Conservation (phyloP, 2,329 filamentous ascomycete genomes). For the Aspergillus unguis region DNA sequence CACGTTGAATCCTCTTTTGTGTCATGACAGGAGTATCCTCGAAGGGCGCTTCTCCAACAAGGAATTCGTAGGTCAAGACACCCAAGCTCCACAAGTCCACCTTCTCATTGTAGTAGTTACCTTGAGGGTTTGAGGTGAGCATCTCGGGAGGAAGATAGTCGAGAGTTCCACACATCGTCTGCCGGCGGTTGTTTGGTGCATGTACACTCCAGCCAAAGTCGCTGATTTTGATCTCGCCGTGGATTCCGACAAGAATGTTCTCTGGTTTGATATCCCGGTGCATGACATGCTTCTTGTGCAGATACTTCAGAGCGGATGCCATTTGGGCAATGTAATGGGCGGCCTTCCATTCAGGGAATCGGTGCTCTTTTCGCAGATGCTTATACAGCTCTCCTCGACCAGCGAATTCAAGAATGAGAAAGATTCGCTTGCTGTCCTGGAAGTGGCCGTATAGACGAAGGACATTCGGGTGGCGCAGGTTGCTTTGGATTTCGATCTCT, state of each 20-base stretch:
- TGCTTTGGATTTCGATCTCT: slow-evolving; percentile 87
- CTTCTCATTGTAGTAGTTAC: slow-evolving; percentile 92
- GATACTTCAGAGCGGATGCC: slow-evolving; percentile 82
- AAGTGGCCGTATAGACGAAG: slow-evolving; percentile 82
- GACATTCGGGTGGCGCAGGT: slow-evolving; percentile 82
- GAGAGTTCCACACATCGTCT: slow-evolving; percentile 95
- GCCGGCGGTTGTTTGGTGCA: slow-evolving; percentile 86
- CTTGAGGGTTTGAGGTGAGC: slow-evolving; percentile 74
- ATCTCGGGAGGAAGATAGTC: slow-evolving; percentile 99
- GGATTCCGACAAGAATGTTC: slow-evolving; percentile 92
- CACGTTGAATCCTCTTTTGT: slow-evolving; percentile 78
- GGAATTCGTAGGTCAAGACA: slow-evolving; percentile 91
- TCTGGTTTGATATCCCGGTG: slow-evolving; percentile 97
- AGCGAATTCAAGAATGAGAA: slow-evolving; percentile 82
- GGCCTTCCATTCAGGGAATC: slow-evolving; percentile 81
- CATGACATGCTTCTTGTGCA: slow-evolving; percentile 96
- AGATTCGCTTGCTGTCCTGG: slow-evolving; percentile 83
- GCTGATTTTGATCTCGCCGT: slow-evolving; percentile 97
- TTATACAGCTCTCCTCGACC: slow-evolving; percentile 86
- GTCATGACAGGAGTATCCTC: slow-evolving; percentile 96
- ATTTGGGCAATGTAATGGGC: slow-evolving; percentile 87
- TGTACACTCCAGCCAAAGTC: slow-evolving; percentile 99
- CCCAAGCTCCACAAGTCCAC: slow-evolving; percentile 95
- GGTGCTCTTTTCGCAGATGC: slow-evolving; percentile 72
- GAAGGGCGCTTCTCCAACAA: slow-evolving; percentile 94